Evolutionary conservation across 2,329 filamentous ascomycete species (phyloP), one percentile per base, ranked within the genome.

Genomic region (Clonostachys rosea): DNA sequence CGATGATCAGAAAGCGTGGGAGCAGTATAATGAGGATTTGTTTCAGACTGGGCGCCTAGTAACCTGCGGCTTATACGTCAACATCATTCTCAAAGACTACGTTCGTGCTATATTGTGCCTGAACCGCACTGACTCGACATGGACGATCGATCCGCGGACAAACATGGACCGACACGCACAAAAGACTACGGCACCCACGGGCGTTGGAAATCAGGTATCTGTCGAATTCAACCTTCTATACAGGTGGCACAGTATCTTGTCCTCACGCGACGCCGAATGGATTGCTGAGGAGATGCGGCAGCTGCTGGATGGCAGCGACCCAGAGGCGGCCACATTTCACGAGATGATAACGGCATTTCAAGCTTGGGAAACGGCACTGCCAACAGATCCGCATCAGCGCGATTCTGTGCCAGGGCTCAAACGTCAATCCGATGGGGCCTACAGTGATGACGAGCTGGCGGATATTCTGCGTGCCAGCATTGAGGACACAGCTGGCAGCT

Each of bases 171-270:
- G 75, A 1, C 64, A 73, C 4, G 69, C 64, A 0, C 75, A 73
- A 52, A 83, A 74, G 9, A 73, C 74, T 34, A 64, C 77, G 3
- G 78, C 79, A 1, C 79, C 86, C 0, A 76, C 83, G 18, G 90
- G 88, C 40, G 81, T 87, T 0, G 90, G 90, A 44, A 95, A 94
- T 58, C 83, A 87, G 53, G 88, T 92, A 5, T 92, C 88, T 0
- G 88, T 86, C 5, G 90, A 95, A 68, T 95, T 95, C 74, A 95
- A 94, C 60, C 75, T 95, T 10, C 86, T 87, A 54, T 95, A 95
- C 64, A 78, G 89, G 52, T 95, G 89, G 89, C 89, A 95, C 69
- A 89, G 87, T 4, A 84, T 86, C 55, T 87, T 94, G 55, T 81
- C 60, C 0, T 78, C 82, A 48, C 83, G 80, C 52, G 90, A 95